A percentile compares a stretch with the other conserved stretches of the same genome.
Conservation (phyloP, 2,329 filamentous ascomycete genomes). For the Penicillium glabrum region DNA sequence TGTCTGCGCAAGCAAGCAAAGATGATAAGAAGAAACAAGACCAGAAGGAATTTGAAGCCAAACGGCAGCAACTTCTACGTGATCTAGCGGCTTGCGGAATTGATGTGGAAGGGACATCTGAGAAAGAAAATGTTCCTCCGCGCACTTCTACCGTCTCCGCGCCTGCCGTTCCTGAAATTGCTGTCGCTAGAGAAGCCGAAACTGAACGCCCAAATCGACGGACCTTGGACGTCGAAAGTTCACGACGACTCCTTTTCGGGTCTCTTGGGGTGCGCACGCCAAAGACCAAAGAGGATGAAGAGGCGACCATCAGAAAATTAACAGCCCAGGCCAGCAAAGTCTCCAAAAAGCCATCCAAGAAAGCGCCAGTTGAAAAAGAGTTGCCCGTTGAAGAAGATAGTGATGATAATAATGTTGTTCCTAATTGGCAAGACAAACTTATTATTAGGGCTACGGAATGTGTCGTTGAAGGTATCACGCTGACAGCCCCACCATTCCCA, state of each 20-base stretch:
- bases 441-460: slow-evolving; percentile 81
- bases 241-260: slow-evolving; percentile 68
- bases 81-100: slow-evolving; percentile 55
- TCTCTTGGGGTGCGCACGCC: slow-evolving; percentile 69
- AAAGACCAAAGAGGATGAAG: slow-evolving; percentile 67
- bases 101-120: slow-evolving; percentile 41
- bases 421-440: slow-evolving; percentile 74
- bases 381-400: slow-evolving; percentile 27
- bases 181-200: slow-evolving; percentile 9
- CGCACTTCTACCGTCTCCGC: slow-evolving; percentile 7
- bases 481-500: slow-evolving; percentile 81
- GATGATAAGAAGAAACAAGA: slow-evolving; percentile 27
- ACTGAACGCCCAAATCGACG: slow-evolving; percentile 34
- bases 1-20: slow-evolving; percentile 18
- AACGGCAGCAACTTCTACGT: slow-evolving; percentile 52
- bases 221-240: slow-evolving; percentile 59
- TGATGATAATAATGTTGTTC: slow-evolving; percentile 52
- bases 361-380: slow-evolving; percentile 17
- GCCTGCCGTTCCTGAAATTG: slow-evolving; percentile 1
- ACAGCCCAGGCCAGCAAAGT: slow-evolving; percentile 52
- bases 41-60: slow-evolving; percentile 50
- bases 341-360: slow-evolving; percentile 26
- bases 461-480: slow-evolving; percentile 63
- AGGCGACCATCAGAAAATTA: slow-evolving; percentile 60
- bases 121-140: slow-evolving; percentile 33